Percentiles rank a stretch among this genome's conserved stretches.
phyloP scores from a whole-genome alignment of 805 yeast species.

The Candida argentea region DNA sequence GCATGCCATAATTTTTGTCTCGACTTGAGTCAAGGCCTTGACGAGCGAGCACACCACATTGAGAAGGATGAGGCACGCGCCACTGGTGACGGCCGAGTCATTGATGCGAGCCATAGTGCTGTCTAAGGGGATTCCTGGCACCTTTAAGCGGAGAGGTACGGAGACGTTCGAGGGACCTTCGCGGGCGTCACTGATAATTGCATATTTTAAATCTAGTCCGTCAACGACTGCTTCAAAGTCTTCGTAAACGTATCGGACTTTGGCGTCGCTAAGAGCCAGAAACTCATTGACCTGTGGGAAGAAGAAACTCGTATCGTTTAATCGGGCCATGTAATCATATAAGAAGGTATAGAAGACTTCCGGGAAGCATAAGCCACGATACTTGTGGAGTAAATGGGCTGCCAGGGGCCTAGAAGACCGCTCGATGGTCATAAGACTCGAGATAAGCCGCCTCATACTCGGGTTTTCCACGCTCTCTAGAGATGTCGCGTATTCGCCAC shows the following conservation, averaged over 20 bases:
- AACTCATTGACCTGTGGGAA: constrained; percentile 9
- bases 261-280: constrained; percentile 24
- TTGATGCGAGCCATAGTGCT: constrained; percentile 28
- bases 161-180: constrained; percentile 2
- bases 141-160: constrained; percentile 33
- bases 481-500: constrained; percentile 57
- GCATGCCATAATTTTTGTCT: constrained; percentile 57
- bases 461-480: constrained; percentile 44
- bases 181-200: background rate
- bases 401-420: constrained; percentile 55
- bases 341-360: constrained; percentile 56
- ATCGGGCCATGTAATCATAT: constrained; percentile 47
- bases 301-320: constrained; percentile 16
- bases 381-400: constrained; percentile 39
- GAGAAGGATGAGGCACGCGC: constrained; percentile 48
- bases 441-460: constrained; percentile 43
- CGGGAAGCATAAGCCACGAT: constrained; percentile 49
- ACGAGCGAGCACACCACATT: constrained; percentile 49
- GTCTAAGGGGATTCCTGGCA: constrained; percentile 40
- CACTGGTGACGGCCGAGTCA: constrained; percentile 19
- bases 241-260: constrained; percentile 49
- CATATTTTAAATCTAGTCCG: constrained; percentile 15
- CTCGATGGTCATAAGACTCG: constrained; percentile 52
- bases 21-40: constrained; percentile 49
- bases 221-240: constrained; percentile 40